Conservation (phyloP, 768 basidiomycete species). For the Neoboletus brunneissimus region DNA sequence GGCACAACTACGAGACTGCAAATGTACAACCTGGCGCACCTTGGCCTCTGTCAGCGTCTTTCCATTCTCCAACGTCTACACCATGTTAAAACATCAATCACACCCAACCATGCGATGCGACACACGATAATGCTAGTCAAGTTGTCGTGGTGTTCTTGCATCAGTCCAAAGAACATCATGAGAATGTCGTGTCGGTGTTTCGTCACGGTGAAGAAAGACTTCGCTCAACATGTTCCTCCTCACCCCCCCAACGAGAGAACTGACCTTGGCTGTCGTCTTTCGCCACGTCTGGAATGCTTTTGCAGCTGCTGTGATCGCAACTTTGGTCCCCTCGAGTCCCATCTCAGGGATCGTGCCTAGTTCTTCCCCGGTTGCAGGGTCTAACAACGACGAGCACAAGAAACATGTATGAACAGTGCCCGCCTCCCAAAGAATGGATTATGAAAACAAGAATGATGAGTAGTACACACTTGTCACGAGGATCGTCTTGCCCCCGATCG, state of each 20-base stretch:
- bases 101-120: conserved; percentile 6
- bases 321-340: conserved; percentile 76
- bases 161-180: conserved; percentile 70
- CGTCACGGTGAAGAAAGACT: not conserved
- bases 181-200: conserved; percentile 83
- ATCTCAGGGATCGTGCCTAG: conserved; percentile 90
- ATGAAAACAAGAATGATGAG: not conserved
- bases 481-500: conserved; percentile 70
- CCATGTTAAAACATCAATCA: conserved; percentile 10
- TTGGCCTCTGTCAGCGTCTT: conserved; percentile 84
- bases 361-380: conserved; percentile 82
- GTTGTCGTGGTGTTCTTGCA: conserved; percentile 85
- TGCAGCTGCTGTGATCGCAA: conserved; percentile 79
- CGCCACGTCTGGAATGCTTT: conserved; percentile 85
- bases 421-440: not conserved
- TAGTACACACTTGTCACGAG: conserved; percentile 65
- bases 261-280: conserved; percentile 82
- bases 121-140: conserved; percentile 81
- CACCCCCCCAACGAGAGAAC: not conserved
- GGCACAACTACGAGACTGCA: not conserved
- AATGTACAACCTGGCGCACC: conserved; percentile 39
- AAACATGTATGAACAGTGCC: conserved; percentile 1
- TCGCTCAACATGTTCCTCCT: not conserved
- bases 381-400: conserved; percentile 37
- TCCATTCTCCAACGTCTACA: conserved; percentile 91